Evolutionary conservation across 495 filamentous ascomycete genomes (phyloP).

Genomic region (Sordaria brevicollis): DNA sequence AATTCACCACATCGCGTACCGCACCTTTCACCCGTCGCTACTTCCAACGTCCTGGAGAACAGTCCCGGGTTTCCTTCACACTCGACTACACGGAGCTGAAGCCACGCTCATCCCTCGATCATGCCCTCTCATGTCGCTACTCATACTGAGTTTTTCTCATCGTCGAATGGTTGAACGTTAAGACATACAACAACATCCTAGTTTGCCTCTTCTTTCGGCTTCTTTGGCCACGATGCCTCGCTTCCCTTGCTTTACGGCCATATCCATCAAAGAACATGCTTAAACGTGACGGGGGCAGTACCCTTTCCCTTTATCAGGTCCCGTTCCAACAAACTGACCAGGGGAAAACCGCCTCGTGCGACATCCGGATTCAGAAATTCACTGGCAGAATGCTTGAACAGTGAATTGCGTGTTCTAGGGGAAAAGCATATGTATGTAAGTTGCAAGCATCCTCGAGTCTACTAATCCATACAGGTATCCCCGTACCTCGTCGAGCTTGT

Average conservation of each 20-base stretch:
- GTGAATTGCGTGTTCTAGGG: background rate
- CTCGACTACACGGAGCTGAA: background rate
- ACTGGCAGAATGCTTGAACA: background rate
- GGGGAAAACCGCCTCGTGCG: background rate
- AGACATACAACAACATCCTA: background rate
- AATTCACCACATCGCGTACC: background rate
- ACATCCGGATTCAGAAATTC: background rate
- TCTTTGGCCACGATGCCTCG: background rate
- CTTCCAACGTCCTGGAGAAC: background rate
- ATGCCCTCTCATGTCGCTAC: background rate
- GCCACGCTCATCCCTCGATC: background rate
- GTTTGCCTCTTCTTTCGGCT: background rate
- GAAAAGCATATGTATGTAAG: background rate
- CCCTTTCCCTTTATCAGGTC: background rate
- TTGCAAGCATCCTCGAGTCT: background rate
- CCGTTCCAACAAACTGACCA: background rate
- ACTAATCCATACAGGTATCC: background rate
- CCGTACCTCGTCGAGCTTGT: background rate
- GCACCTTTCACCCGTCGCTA: background rate
- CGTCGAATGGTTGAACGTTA: background rate
- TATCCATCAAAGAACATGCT: background rate
- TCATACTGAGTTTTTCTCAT: background rate
- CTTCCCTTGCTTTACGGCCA: background rate
- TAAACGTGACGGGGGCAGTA: background rate
- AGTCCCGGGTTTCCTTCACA: background rate